phyloP scores from a whole-genome alignment of 108 stramenopile species.

The Aureococcus anophagefferens region DNA sequence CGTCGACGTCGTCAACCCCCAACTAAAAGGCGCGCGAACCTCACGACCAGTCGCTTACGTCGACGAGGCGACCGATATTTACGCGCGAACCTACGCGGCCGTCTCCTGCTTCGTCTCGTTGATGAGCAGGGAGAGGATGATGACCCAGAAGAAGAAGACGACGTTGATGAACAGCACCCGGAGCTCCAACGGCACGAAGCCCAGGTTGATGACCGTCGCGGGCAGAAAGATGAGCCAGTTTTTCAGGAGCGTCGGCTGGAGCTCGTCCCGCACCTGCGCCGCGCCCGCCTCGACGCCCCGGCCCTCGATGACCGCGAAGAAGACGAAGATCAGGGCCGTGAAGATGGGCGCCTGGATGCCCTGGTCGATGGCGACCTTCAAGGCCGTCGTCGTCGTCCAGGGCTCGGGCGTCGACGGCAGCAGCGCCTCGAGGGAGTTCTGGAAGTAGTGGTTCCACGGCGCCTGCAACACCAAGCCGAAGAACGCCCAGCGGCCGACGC shows the following conservation, averaged over 20 bases:
- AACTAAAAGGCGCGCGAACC: no score
- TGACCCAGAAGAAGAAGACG: slow-evolving; percentile 86
- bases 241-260: slow-evolving; percentile 72
- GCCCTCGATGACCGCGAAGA: slow-evolving; percentile 71
- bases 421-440: slow-evolving; percentile 62
- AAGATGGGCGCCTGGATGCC: slow-evolving; percentile 85
- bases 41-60: no score
- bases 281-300: slow-evolving; percentile 51
- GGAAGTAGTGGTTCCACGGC: slow-evolving; percentile 86
- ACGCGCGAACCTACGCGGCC: no score
- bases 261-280: slow-evolving; percentile 63
- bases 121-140: slow-evolving; percentile 69
- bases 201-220: slow-evolving; percentile 76
- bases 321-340: slow-evolving; percentile 76
- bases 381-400: slow-evolving; percentile 61
- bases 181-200: slow-evolving; percentile 71
- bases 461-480: slow-evolving; percentile 81
- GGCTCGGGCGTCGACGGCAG: slow-evolving; percentile 80
- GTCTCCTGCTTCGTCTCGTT: no score
- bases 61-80: no score
- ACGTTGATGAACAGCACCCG: slow-evolving; percentile 78
- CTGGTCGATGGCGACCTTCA: slow-evolving; percentile 82
- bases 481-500: slow-evolving; percentile 65
- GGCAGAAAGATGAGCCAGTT: slow-evolving; percentile 81
- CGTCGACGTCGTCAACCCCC: no score